A percentile compares a stretch with the other conserved stretches of the same genome.
Evolutionary conservation across 768 basidiomycete species (phyloP).

Genomic region (Lactifluus volemus): DNA sequence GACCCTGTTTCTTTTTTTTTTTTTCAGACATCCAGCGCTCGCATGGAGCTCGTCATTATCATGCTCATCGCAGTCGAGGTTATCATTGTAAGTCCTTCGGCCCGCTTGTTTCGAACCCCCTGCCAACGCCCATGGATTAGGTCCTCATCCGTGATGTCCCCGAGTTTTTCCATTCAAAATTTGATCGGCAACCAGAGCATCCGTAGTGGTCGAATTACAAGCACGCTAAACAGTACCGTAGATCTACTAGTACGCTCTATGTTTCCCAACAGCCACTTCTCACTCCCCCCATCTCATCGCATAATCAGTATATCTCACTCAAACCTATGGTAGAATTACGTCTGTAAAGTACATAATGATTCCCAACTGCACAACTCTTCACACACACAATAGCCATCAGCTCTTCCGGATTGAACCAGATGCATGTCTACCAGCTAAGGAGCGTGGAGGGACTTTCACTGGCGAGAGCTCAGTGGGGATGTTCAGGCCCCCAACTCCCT

Average conservation of each 20-base stretch:
- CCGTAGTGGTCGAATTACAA: background rate
- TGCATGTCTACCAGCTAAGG: background rate
- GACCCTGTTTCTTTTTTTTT: slow-evolving; percentile 7
- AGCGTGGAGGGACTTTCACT: slow-evolving; percentile 15
- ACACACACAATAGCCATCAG: background rate
- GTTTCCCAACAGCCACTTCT: background rate
- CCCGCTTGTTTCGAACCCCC: background rate
- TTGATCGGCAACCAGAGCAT: background rate
- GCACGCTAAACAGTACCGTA: background rate
- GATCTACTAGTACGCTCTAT: background rate
- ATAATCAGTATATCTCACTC: background rate
- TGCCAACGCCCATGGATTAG: slow-evolving; percentile 29
- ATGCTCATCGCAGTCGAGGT: slow-evolving; percentile 91
- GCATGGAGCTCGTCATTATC: slow-evolving; percentile 95
- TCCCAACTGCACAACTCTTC: background rate
- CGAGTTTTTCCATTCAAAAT: slow-evolving; percentile 47
- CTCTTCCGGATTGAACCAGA: slow-evolving; percentile 3
- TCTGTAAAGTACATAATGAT: background rate
- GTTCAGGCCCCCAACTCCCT: slow-evolving; percentile 13
- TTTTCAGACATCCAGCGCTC: slow-evolving; percentile 70
- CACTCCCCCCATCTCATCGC: background rate
- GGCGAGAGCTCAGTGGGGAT: slow-evolving; percentile 18
- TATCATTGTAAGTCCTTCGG: slow-evolving; percentile 55
- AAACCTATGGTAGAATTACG: background rate
- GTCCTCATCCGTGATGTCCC: slow-evolving; percentile 73